Evolutionary conservation across 2,329 filamentous ascomycete species (phyloP).

Genomic region (Sphaerostilbella broomeana): DNA sequence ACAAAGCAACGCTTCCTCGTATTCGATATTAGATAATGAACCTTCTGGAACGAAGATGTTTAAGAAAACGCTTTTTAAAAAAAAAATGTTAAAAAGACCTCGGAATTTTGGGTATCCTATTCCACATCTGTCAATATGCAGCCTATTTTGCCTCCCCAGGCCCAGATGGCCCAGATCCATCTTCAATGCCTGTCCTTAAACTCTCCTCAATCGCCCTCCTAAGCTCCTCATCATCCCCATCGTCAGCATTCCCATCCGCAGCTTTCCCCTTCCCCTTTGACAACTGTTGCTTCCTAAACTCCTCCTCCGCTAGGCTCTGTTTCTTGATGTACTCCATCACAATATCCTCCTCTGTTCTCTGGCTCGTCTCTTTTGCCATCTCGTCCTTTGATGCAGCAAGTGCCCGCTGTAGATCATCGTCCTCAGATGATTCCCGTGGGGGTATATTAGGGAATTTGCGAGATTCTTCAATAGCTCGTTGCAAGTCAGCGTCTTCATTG

Average conservation of each 20-base stretch:
- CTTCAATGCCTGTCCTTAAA: constrained; percentile 34
- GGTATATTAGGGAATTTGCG: constrained; percentile 19
- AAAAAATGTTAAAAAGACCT: no score
- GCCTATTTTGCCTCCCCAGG: no score
- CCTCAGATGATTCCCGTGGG: constrained; percentile 19
- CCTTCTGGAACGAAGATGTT: no score
- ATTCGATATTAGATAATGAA: no score
- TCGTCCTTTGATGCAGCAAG: constrained; percentile 40
- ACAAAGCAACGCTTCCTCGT: no score
- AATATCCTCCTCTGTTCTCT: constrained; percentile 61
- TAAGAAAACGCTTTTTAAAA: no score
- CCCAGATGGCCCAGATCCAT: constrained; percentile 22
- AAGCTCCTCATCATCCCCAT: constrained; percentile 51
- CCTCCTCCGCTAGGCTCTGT: constrained; percentile 66
- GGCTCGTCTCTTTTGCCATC: constrained; percentile 33
- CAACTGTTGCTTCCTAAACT: constrained; percentile 30
- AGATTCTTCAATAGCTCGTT: constrained; percentile 37
- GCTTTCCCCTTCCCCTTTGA: constrained; percentile 30
- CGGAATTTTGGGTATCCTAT: no score
- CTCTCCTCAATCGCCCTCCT: constrained; percentile 50
- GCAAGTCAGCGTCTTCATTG: constrained; percentile 33
- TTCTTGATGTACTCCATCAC: constrained; percentile 72
- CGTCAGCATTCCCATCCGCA: constrained; percentile 20
- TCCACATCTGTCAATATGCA: background rate
- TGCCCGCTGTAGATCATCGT: constrained; percentile 40